Base-by-base conservation (phyloP, 352 stramenopile species). In the Pilasporangium apinafurcum region DNA sequence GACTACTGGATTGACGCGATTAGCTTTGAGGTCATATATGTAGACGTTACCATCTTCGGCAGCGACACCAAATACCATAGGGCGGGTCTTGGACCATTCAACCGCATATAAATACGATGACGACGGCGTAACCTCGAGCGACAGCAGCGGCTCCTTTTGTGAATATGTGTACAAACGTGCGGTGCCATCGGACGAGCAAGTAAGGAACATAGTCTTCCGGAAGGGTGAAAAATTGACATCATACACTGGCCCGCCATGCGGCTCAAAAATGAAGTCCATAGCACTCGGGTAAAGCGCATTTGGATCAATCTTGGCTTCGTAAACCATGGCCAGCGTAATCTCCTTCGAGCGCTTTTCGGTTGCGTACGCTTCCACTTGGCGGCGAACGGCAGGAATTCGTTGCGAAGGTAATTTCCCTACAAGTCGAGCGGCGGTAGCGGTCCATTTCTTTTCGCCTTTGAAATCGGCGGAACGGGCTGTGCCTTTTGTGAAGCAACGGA, bases 371-470 rank as follows among this genome's bases (percentile, higher is more conserved):
- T 93, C 81, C 13, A 92, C 73, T 42, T 92, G 74, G 5, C 66
- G 71, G 9, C 73, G 59, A 22, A 86, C 53, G n/a, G 60, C 69
- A 7, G 62, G 47, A 24, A 79, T 56, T n/a, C 61, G 57, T 4
- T 57, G 51, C 5, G 58, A 7, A 16, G 78, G 73, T 7, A 90
- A 49, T 18, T 68, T 78, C 14, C 71, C 75, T 2, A 86, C 66
- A 22, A 92, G 55, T 10, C 65, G 52, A 12, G 69, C 69, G 2
- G 80, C 80, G 14, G 76, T 85, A 12, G 61, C 65, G 12, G 70
- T 84, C 82, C 82, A 92, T 33, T 91, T 91, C 49, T 83, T 87
- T 12, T 84, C 75, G 13, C 75, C 75, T 39, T 85, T 87, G 33
- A 87, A 74, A 39, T 88, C 72, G 8, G 57, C 59, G 2, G 72